phyloP scores from a whole-genome alignment of 179 eudicot genomes.

The Drosera spatulata region DNA sequence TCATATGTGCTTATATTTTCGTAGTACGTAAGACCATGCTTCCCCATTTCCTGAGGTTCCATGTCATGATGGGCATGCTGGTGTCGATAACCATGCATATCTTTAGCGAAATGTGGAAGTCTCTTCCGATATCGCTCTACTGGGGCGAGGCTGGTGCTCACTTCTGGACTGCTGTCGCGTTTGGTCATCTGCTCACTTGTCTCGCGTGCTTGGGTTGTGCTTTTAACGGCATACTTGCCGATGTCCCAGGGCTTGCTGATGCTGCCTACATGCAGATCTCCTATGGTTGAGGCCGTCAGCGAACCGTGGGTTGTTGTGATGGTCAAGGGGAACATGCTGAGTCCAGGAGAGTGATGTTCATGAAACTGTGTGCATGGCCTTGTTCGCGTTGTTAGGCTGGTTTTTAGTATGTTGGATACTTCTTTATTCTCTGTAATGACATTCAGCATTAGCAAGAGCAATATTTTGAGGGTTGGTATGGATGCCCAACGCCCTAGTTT shows the following conservation, averaged over 20 bases:
- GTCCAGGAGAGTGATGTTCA: too few species aligned
- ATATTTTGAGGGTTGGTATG: too few species aligned
- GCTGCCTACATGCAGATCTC: conserved; percentile 10
- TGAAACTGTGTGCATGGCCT: too few species aligned
- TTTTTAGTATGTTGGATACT: too few species aligned
- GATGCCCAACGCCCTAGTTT: too few species aligned
- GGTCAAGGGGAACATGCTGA: too few species aligned
- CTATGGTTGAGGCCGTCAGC: too few species aligned
- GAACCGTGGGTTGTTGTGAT: too few species aligned
- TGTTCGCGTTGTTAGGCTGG: too few species aligned
- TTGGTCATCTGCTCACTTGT: conserved; percentile 58
- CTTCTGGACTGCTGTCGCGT: conserved; percentile 58
- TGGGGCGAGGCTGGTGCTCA: conserved; percentile 94
- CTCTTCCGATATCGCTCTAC: conserved; percentile 60
- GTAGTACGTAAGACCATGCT: conserved; percentile 77
- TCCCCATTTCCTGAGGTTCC: conserved; percentile 92
- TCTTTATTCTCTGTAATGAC: too few species aligned
- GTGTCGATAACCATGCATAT: conserved; percentile 67
- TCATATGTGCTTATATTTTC: conserved; percentile 55
- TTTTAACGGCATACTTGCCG: conserved; percentile 73
- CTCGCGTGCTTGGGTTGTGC: conserved; percentile 62
- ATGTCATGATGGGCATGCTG: conserved; percentile 74
- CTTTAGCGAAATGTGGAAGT: conserved; percentile 52
- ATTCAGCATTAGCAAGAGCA: too few species aligned
- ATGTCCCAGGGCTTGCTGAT: conserved; percentile 64